Evolutionary conservation across 257 asterid genomes (phyloP), one percentile per base, ranked within the genome.

Genomic region (Nicotiana noctiflora): DNA sequence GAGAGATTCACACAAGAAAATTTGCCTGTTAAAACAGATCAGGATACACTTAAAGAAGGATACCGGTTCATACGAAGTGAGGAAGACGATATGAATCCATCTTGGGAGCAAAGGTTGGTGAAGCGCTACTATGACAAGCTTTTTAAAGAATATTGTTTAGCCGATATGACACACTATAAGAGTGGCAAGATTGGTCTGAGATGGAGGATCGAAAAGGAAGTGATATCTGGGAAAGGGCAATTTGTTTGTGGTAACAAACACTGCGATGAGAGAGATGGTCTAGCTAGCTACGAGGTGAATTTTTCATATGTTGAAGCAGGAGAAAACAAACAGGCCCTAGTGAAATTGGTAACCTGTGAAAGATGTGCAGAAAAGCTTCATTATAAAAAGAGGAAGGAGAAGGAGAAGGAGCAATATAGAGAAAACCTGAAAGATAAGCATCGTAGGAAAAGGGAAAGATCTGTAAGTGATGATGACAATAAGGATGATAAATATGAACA

Each of bases 141-240:
- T 79, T 96, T 96, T 85, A 94, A 91, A 86, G 99, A 96, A 91
- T 96, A 96, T 80, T 96, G 99, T 89, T 89, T 96, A 88, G 99
- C 99, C 82, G 99, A 96, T 81, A 96, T 96, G 99, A 89, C 98
- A 3, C 97, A 89, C 9, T 96, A 92, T 93, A 96, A 91, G 90
- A 87, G 90, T 76, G 99, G 99, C 80, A 96, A 92, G 98, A 90
- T 96, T 94, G 99, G 99, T 81, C 93, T 96, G 82, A 91, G 99
- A 88, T 96, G 99, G 99, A 94, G 99, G 90, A 89, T 93, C 8
- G 97, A 92, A 83, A 96, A 94, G 89, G 99, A 96, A 91, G 99
- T 96, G 44, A 90, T 89, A 84, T 88, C 99, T 87, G 99, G 99
- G 79, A 96, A 96, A 92, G 99, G 99, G 85, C 98, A 96, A 90